Evolutionary conservation across 1,284 basidiomycete species (phyloP), one percentile per base, ranked within the genome.

Genomic region (Anthracocystis panici-leucophaei): DNA sequence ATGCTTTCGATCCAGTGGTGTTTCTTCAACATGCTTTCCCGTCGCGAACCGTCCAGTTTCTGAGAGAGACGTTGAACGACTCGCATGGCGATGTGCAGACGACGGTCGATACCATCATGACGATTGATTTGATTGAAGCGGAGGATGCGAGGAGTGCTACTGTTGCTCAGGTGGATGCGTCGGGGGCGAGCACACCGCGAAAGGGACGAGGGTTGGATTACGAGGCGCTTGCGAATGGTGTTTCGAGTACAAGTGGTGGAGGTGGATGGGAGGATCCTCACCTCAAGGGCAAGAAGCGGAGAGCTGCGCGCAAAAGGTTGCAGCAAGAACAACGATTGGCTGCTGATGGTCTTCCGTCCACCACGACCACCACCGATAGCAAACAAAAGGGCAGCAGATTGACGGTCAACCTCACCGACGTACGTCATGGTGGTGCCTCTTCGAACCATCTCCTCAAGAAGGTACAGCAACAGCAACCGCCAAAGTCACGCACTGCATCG

Each of bases 371-470:
- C 23, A 14, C 29, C 31, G 42, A 53, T 23, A 29, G 40, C 11
- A 59, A 51, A 11, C 38, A 38, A 8, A 57, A 62, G 35, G 14
- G 20, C 33, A 63, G 38, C 38, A 69, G 59, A 25, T 25, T 75
- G 14, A 79, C 57, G 3, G 77, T 81, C 45, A 80, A 77, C 50
- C 70, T 83, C 21, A 81, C 79, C 9, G 81, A 82, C 42, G 69
- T 80, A 8, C 71, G 82, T 10, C 73, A 77, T 55, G 82, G 71
- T 18, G 64, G 56, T 1, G 52, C 51, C 20, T 52, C 54, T n/a
- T 67, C 57, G 42, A 54, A 58, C 33, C 23, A 44, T 9, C 16
- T 51, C n/a, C 57, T 56, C 2, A 63, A 63, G 41, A 69, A 69
- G 33, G 55, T 59, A 2, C 42, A 62, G 23, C 44, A 31, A 3